Base-by-base conservation (phyloP, 2,329 filamentous ascomycete genomes). In the Penicillium sp. region DNA sequence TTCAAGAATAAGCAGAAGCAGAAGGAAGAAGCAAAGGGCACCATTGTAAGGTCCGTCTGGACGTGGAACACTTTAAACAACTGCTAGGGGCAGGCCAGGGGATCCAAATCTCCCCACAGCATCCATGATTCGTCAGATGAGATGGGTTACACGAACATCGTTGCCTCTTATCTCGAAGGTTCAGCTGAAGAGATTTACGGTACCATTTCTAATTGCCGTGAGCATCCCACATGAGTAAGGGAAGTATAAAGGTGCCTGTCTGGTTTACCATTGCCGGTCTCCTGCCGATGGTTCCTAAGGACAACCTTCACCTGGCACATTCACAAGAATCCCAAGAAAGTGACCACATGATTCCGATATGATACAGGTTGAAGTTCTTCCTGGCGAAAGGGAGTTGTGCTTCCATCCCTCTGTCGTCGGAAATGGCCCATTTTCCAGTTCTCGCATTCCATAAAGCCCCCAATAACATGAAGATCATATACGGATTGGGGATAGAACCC, bases 81-180 rank as follows among this genome's bases (percentile, higher is more conserved):
- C 27, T 13, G n/a, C n/a, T 36, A 35, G 46, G n/a, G 43, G n/a
- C 43, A 46, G 24, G 16, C 22, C 24, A 7, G 22, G n/a, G 24
- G 27, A 14, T 27, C 24, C 13, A n/a, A 16, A 56, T 59, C 52
- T 35, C 22, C 53, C 39, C 54, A 59, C 50, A 19, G 18, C 18
- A 18, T n/a, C n/a, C n/a, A n/a, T n/a, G n/a, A n/a, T 39, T 56
- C 41, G 43, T 18, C 33, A n/a, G 41, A 56, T 46, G 22, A 33
- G 43, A 49, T 51, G 53, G 59, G 59, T 61, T 59, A 59, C 59
- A 50, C 56, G 44, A 49, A 56, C 54, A 56, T 54, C 46, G 5
- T 37, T 54, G 24, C 49, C 43, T 16, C 43, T 46, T 50, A 24
- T 24, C 37, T 46, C 31, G 9, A 31, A 9, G 7, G 0, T 31